These are phyloP conservation scores for Tolypocladium cylindrosporum DNA, from an alignment of 2,329 filamentous ascomycete genomes.

Conservation along the genomic window DNA sequence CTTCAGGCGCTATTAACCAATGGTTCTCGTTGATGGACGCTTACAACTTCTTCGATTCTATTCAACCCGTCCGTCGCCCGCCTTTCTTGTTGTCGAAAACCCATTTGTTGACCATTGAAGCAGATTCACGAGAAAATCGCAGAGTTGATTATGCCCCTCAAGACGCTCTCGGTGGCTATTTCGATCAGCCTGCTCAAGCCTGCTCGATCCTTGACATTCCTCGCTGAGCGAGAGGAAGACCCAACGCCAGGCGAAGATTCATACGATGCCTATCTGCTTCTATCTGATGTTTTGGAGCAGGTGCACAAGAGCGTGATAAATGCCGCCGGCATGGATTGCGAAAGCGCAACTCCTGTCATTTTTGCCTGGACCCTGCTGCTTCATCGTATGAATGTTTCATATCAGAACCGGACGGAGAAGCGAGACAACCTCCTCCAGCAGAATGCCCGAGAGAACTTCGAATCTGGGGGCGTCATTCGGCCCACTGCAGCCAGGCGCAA, in stretches of 20 bases:
- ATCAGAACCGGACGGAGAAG: slow-evolving; percentile 50
- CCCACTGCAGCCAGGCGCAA: slow-evolving; percentile 38
- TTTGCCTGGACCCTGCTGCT: slow-evolving; percentile 77
- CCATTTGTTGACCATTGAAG: slow-evolving; percentile 9
- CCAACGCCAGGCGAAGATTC: slow-evolving; percentile 21
- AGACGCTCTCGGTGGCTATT: slow-evolving; percentile 58
- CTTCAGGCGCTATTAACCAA: slow-evolving; percentile 47
- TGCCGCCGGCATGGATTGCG: slow-evolving; percentile 44
- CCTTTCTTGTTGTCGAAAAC: not conserved
- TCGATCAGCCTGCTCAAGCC: slow-evolving; percentile 66
- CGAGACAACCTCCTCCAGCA: slow-evolving; percentile 48
- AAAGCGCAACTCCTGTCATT: slow-evolving; percentile 60
- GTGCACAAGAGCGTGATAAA: slow-evolving; percentile 63
- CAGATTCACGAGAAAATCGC: slow-evolving; percentile 29
- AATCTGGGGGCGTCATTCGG: slow-evolving; percentile 32
- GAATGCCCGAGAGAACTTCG: slow-evolving; percentile 46
- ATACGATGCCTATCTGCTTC: slow-evolving; percentile 54
- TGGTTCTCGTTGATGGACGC: slow-evolving; percentile 70
- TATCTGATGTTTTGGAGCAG: slow-evolving; percentile 57
- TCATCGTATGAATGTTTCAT: slow-evolving; percentile 55
- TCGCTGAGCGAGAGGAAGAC: slow-evolving; percentile 28
- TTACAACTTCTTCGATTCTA: slow-evolving; percentile 58
- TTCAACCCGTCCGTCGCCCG: slow-evolving; percentile 29
- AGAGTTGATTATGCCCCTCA: slow-evolving; percentile 52
- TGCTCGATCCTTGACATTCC: slow-evolving; percentile 37